These are phyloP conservation scores for Cutaneotrichosporon sp. DNA, from an alignment of 1,284 basidiomycete genomes.

Conservation along the genomic window DNA sequence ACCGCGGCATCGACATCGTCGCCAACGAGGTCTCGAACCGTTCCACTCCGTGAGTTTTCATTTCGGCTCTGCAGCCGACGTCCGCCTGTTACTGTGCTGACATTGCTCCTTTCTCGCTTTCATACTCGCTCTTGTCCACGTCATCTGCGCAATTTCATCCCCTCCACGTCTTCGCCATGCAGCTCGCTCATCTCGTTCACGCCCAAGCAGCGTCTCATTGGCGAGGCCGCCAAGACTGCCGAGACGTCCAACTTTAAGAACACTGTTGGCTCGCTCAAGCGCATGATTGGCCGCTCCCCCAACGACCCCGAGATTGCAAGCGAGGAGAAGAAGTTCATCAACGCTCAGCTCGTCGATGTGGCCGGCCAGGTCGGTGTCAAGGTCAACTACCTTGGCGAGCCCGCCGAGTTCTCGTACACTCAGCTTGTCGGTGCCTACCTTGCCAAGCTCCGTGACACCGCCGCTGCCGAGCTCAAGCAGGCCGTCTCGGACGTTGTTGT, in stretches of 20 bases:
- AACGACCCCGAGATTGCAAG: constrained; percentile 71
- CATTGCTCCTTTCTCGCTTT: background rate
- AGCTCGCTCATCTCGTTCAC: constrained; percentile 92
- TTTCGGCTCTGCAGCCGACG: background rate
- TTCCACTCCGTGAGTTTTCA: constrained; percentile 68
- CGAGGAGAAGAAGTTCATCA: constrained; percentile 81
- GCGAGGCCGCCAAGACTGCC: constrained; percentile 89
- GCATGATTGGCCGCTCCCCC: constrained; percentile 72
- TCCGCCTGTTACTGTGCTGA: background rate
- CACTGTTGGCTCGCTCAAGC: constrained; percentile 84
- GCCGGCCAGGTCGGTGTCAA: constrained; percentile 73
- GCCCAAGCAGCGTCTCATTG: constrained; percentile 76
- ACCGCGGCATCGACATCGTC: constrained; percentile 91
- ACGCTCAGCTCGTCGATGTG: constrained; percentile 75
- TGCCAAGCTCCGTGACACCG: constrained; percentile 78
- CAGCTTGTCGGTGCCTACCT: constrained; percentile 83
- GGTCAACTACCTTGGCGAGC: constrained; percentile 82
- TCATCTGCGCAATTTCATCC: background rate
- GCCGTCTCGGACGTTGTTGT: constrained; percentile 84
- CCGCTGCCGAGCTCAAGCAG: constrained; percentile 73
- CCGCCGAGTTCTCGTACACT: constrained; percentile 68
- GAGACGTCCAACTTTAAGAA: constrained; percentile 98
- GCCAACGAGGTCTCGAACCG: constrained; percentile 93
- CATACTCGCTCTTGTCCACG: background rate
- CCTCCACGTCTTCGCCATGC: constrained; percentile 1